These are phyloP conservation scores for Lobosporangium transversale DNA, from an alignment of 192 early-diverging fungal species.

Conservation along the genomic window DNA sequence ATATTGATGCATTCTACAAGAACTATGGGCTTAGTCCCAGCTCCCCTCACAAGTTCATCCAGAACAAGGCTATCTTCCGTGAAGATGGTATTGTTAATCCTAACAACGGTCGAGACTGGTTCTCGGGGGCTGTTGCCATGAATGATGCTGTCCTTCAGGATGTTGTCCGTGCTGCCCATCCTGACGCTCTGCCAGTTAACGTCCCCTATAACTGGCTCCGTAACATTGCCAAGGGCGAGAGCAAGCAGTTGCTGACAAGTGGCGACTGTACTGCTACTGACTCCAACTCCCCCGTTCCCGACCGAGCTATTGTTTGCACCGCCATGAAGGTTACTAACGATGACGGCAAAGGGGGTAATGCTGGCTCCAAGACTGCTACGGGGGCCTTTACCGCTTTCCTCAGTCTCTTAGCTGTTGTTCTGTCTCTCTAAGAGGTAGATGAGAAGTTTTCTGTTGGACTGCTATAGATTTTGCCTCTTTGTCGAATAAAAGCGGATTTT, in stretches of 20 bases:
- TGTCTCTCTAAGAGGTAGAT: constrained; percentile 13
- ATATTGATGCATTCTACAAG: constrained; percentile 52
- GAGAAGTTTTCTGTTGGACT: too few species aligned
- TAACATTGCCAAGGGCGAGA: constrained; percentile 68
- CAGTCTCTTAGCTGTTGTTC: constrained; percentile 24
- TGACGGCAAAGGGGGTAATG: constrained; percentile 5
- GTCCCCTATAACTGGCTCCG: constrained; percentile 75
- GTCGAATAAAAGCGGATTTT: too few species aligned
- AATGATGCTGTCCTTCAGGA: constrained; percentile 77
- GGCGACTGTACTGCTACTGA: constrained; percentile 67
- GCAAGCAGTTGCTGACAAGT: constrained; percentile 55
- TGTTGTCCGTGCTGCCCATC: constrained; percentile 71
- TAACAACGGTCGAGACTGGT: constrained; percentile 76
- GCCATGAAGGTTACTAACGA: constrained; percentile 51
- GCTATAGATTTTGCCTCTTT: too few species aligned
- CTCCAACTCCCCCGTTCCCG: constrained; percentile 26
- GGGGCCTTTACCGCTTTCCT: constrained; percentile 27
- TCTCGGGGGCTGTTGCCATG: constrained; percentile 72
- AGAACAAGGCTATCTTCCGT: constrained; percentile 70
- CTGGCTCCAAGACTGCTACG: constrained; percentile 23
- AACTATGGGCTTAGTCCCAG: constrained; percentile 64
- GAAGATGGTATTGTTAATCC: constrained; percentile 73
- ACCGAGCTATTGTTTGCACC: constrained; percentile 42
- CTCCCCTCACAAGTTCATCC: constrained; percentile 68
- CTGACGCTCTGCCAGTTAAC: constrained; percentile 57